Evolutionary conservation across 495 filamentous ascomycete species (phyloP).

Genomic region (Melanomma pulvis-pyrius): DNA sequence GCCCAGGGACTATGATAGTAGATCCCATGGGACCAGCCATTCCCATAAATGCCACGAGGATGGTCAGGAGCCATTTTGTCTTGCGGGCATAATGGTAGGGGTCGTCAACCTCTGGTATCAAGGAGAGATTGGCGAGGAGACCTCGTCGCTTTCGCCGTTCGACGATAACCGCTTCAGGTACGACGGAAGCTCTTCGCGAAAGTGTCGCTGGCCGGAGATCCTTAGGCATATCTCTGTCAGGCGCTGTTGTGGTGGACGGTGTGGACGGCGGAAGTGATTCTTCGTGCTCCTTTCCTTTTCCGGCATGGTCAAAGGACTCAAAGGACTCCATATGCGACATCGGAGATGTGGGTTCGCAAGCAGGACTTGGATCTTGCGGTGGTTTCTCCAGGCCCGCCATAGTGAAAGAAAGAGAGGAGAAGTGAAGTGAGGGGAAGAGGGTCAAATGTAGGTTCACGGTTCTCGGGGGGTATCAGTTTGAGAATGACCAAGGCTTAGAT

Average conservation of each 20-base stretch:
- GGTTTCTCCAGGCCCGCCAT: constrained; percentile 8
- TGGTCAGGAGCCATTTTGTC: constrained; percentile 88
- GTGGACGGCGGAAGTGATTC: constrained; percentile 9
- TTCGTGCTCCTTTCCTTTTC: constrained; percentile 11
- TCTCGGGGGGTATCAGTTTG: constrained; percentile 10
- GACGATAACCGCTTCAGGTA: constrained; percentile 52
- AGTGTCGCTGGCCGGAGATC: constrained; percentile 11
- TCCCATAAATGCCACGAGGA: constrained; percentile 74
- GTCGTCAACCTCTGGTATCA: constrained; percentile 81
- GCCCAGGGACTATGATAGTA: constrained; percentile 78
- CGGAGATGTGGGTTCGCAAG: constrained; percentile 10
- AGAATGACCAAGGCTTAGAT: constrained; percentile 11
- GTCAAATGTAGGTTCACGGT: constrained; percentile 11
- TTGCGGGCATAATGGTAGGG: constrained; percentile 70
- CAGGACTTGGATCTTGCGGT: constrained; percentile 10
- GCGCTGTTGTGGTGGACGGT: constrained; percentile 8
- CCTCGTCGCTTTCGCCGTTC: constrained; percentile 72
- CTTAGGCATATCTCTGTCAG: constrained; percentile 11
- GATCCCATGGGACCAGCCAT: constrained; percentile 82
- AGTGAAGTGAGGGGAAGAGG: constrained; percentile 10
- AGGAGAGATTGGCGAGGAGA: constrained; percentile 67
- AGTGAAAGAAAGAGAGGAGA: constrained; percentile 11
- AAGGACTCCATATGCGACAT: constrained; percentile 11
- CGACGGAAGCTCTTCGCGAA: constrained; percentile 26
- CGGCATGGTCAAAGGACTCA: constrained; percentile 9